Evolutionary conservation across 108 stramenopile genomes (phyloP), one percentile per base, ranked within the genome.

Genomic region (Cylindrotheca closterium): DNA sequence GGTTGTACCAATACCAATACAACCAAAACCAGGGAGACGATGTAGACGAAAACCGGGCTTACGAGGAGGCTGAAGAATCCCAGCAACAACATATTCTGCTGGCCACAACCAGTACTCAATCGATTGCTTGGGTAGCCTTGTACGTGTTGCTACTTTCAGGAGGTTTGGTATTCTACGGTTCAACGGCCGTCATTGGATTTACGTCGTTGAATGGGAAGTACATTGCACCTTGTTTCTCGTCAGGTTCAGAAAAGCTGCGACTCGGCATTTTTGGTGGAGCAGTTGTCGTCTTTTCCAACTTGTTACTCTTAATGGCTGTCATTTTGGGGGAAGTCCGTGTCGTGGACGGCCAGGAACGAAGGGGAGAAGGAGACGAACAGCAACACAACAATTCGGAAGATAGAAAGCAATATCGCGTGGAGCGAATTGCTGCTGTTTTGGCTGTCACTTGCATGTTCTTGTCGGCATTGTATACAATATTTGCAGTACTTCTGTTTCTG

Each of bases 321-420:
- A 73, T 93, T 53, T 78, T 93, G 55, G 92, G 92, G 55, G 92
- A 93, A 78, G 75, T 93, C 51, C 66, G 80, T 60, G 91, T 92
- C 66, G 37, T 65, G 47, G 51, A 51, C n/a, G 19, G n/a, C n/a
- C 18, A 60, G 42, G 34, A 63, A 19, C 21, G 49, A 17, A 32
- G 49, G 23, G 26, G 60, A 24, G 58, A 49, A 2, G 27, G 67
- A 0, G 37, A 58, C 26, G 30, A 59, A 65, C 33, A 66, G 63
- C 47, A 79, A 58, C 12, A 65, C 26, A 24, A 57, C 60, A 55
- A 77, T 32, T 55, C 68, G 30, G 60, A 70, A n/a, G 72, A 75
- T 24, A 58, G 27, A 19, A 70, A 67, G 60, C 70, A 65, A 3
- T 93, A 88, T 73, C 79, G 81, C 53, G 82, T 93, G 10, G 92